A percentile compares a stretch with the other conserved stretches of the same genome.
phyloP scores from a whole-genome alignment of 2,329 filamentous ascomycete genomes.

The Claviceps monticola region DNA sequence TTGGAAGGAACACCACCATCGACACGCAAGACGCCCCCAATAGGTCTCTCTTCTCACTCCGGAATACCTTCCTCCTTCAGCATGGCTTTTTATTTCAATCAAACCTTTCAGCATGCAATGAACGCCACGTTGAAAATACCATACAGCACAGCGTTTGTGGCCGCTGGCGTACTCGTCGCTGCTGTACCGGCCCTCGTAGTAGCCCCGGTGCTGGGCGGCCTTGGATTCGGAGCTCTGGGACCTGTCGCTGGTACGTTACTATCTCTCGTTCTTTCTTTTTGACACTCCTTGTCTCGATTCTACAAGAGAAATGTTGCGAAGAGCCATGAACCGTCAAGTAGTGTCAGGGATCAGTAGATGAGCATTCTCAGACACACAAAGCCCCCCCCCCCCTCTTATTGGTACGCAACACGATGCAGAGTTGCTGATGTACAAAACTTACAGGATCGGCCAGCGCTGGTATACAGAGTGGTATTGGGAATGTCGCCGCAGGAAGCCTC shows the following conservation, averaged over 20 bases:
- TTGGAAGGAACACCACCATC: too few species aligned
- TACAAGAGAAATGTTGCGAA: too few species aligned
- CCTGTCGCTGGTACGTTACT: neutral
- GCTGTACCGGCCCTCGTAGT: neutral
- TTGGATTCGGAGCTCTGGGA: neutral
- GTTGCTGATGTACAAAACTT: neutral
- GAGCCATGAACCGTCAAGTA: too few species aligned
- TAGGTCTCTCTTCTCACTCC: too few species aligned
- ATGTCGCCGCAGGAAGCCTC: slow-evolving; percentile 10
- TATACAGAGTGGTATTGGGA: slow-evolving; percentile 15
- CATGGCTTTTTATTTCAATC: neutral
- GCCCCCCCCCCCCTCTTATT: too few species aligned
- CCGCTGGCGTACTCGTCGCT: neutral
- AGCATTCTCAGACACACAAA: too few species aligned
- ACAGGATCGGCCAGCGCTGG: neutral
- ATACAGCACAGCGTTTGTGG: neutral
- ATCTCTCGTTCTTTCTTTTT: neutral
- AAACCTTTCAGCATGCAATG: neutral
- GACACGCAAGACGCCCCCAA: too few species aligned
- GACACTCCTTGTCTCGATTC: neutral
- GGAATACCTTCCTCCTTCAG: neutral
- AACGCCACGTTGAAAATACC: neutral
- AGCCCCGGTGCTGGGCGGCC: neutral
- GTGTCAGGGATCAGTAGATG: too few species aligned
- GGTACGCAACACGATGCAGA: too few species aligned